Conservation (phyloP, 331 rosid species). For the Dryas integrifolia region DNA sequence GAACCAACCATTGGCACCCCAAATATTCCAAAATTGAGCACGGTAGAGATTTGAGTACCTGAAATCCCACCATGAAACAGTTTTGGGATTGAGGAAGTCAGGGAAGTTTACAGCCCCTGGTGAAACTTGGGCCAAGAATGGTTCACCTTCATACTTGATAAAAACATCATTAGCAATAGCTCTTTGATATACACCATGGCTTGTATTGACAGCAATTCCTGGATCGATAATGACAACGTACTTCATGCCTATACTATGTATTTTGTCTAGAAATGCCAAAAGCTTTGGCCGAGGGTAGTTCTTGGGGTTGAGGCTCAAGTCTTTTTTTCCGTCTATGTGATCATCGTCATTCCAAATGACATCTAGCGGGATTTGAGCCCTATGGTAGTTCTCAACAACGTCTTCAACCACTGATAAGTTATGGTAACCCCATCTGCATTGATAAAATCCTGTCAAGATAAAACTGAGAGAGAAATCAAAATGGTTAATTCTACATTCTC, state of each 20-base stretch:
- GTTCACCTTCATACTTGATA: conserved; percentile 81
- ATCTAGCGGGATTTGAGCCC: conserved; percentile 87
- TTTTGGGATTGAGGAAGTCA: conserved; percentile 88
- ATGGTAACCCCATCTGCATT: conserved; percentile 98
- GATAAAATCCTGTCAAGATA: conserved; percentile 74
- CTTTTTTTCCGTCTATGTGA: conserved; percentile 89
- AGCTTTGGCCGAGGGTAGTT: conserved; percentile 80
- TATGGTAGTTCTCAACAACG: conserved; percentile 76
- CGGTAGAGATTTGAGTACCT: conserved; percentile 75
- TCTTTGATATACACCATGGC: conserved; percentile 77
- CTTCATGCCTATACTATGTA: conserved; percentile 87
- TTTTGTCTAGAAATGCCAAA: conserved; percentile 67
- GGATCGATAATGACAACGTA: conserved; percentile 86
- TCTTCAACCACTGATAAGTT: conserved; percentile 90
- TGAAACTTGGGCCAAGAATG: conserved; percentile 93
- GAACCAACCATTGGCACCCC: conserved; percentile 97
- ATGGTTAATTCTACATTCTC: not conserved
- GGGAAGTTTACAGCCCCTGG: conserved; percentile 94
- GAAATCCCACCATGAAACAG: conserved; percentile 88
- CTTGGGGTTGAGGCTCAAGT: conserved; percentile 65
- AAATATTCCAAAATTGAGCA: conserved; percentile 84
- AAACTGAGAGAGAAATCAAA: conserved; percentile 10
- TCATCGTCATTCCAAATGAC: conserved; percentile 99
- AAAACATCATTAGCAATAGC: conserved; percentile 76
- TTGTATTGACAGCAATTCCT: conserved; percentile 65